Evolutionary conservation across 148 eudicot genomes (phyloP), one percentile per base, ranked within the genome.

Genomic region (Nepenthes mirabilis): DNA sequence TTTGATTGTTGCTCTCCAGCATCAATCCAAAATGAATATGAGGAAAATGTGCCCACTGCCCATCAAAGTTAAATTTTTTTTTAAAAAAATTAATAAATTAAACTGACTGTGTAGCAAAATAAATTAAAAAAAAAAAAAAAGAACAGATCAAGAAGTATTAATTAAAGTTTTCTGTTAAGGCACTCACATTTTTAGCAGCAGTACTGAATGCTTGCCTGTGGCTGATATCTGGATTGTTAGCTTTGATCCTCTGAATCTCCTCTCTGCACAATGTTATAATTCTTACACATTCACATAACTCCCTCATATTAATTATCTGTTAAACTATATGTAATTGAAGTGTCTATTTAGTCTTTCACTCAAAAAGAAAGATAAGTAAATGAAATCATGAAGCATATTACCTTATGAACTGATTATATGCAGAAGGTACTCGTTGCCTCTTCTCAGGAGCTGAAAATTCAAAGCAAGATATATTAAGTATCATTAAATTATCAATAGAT

Each of bases 361-460:
- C 23, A 23, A 23, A 23, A 23, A 23, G 23, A 23, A 23, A 23
- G 23, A 23, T 0, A 23, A 23, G 23, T 23, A 23, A 23, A 23
- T 23, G 23, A 23, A 23, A 23, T 23, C 23, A 23, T 23, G 23
- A 23, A 23, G 5, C 2, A 23, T 2, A 57, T 85, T 83, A 90
- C 97, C 83, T 90, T 70, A 90, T 90, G 76, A 90, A 90, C 74
- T 82, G 97, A 72, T 90, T 90, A 72, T 90, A 90, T 47, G 94
- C 97, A 63, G 97, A 90, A 51, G 97, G 97, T 45, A 89, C 97
- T 52, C 97, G 90, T 69, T 89, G 97, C 78, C 97, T 89, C 79
- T 89, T 89, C 78, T 90, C 97, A 1, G 97, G 97, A 66, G 97
- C 97, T 90, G 85, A 43, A 65, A 68, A 65, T 66, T 2, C 8